Evolutionary conservation across 768 basidiomycete species (phyloP).

Genomic region (Phanerochaete sordida): DNA sequence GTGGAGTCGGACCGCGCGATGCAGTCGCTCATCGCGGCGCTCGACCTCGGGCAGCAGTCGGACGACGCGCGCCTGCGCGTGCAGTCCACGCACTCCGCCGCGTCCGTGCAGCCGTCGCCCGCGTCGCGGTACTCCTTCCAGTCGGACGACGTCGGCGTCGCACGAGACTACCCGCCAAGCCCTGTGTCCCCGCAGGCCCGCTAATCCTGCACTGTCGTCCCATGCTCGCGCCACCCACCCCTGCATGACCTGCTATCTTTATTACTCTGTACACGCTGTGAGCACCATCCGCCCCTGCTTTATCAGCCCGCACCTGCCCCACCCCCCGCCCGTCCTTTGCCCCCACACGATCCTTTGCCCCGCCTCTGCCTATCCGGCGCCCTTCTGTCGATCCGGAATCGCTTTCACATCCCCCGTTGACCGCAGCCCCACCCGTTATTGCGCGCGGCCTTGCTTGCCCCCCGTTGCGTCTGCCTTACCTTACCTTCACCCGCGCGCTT

Average conservation of each 20-base stretch:
- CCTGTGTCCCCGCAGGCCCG: slow-evolving; percentile 13
- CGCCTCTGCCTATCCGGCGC: slow-evolving; percentile 10
- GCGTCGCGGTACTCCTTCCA: slow-evolving; percentile 29
- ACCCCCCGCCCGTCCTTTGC: neutral
- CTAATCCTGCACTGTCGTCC: neutral
- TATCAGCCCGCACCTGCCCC: neutral
- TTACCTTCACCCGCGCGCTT: neutral
- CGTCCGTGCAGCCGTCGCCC: slow-evolving; percentile 55
- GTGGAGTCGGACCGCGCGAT: slow-evolving; percentile 48
- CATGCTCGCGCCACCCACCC: neutral
- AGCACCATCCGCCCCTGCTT: neutral
- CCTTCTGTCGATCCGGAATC: slow-evolving; percentile 12
- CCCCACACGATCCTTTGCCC: slow-evolving; percentile 3
- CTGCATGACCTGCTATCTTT: neutral
- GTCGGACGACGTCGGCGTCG: slow-evolving; percentile 24
- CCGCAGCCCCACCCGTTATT: neutral
- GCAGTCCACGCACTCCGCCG: slow-evolving; percentile 8
- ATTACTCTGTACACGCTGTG: slow-evolving; percentile 3
- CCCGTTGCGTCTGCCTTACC: neutral
- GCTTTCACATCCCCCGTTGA: slow-evolving; percentile 3
- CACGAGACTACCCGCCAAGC: slow-evolving; percentile 29
- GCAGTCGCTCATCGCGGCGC: slow-evolving; percentile 64
- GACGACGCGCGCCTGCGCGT: slow-evolving; percentile 49
- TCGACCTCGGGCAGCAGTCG: slow-evolving; percentile 47
- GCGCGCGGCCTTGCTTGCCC: neutral